Evolutionary conservation across 768 basidiomycete species (phyloP).

Genomic region (Panellus pusillus): DNA sequence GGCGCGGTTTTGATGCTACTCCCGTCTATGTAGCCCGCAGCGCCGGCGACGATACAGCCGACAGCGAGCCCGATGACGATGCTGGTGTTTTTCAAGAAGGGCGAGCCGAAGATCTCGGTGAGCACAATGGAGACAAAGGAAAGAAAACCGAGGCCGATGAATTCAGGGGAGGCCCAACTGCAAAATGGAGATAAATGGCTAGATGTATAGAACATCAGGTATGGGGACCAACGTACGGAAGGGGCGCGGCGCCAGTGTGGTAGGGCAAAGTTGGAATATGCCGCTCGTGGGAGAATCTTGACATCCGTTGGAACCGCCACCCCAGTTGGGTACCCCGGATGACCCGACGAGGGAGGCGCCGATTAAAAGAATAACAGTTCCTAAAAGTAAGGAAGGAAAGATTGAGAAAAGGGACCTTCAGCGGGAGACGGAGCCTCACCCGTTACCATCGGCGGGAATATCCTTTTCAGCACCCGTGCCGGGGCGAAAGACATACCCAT

Average conservation of each 20-base stretch:
- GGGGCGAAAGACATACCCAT: conserved; percentile 80
- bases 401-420: no score
- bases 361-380: conserved; percentile 74
- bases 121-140: conserved; percentile 76
- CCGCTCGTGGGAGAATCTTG: conserved; percentile 58
- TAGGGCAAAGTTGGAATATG: conserved; percentile 72
- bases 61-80: conserved; percentile 75
- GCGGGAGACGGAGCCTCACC: conserved; percentile 33
- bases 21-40: conserved; percentile 73
- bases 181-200: not conserved
- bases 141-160: conserved; percentile 86
- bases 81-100: conserved; percentile 80
- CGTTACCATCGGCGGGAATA: conserved; percentile 83
- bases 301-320: conserved; percentile 79
- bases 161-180: conserved; percentile 80
- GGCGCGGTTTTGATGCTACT: conserved; percentile 67
- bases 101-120: conserved; percentile 80
- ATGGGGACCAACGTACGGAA: conserved; percentile 43
- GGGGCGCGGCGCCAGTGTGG: conserved; percentile 68
- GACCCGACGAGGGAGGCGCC: conserved; percentile 74
- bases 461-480: conserved; percentile 54
- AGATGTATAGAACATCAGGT: not conserved
- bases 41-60: conserved; percentile 81
- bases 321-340: conserved; percentile 81
- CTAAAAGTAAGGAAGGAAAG: not conserved